A percentile compares a stretch with the other conserved stretches of the same genome.
Conservation (phyloP, 345 rosid species). For the Acer yangbiense region DNA sequence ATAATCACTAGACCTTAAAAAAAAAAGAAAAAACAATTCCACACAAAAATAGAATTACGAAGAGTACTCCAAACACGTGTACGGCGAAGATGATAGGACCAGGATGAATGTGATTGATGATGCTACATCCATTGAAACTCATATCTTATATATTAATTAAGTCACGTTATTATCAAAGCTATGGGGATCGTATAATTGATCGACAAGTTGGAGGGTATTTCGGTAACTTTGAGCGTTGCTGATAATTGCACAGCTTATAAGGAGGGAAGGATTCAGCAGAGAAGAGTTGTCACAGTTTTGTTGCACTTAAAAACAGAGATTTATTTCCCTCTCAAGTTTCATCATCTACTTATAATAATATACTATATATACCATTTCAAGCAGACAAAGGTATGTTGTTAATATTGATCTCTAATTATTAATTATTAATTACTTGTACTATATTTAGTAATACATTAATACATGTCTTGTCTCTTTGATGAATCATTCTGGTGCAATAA, state of each 20-base stretch:
- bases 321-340: neutral
- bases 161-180: constrained; percentile 24
- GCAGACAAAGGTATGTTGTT: neutral
- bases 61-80: constrained; percentile 56
- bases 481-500: neutral
- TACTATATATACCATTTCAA: neutral
- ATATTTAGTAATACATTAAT: neutral
- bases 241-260: constrained; percentile 35
- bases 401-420: no score
- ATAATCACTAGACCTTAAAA: no score
- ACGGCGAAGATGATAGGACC: constrained; percentile 37
- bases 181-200: neutral
- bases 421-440: constrained; percentile 1
- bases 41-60: neutral
- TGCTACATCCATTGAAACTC: constrained; percentile 18
- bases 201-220: constrained; percentile 25
- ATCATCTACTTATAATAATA: neutral
- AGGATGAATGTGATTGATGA: constrained; percentile 17
- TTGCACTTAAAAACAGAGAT: neutral
- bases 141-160: neutral
- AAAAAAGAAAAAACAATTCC: neutral
- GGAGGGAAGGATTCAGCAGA: constrained; percentile 1
- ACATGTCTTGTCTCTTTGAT: neutral
- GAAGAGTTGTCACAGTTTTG: neutral
- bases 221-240: constrained; percentile 24